Evolutionary conservation across 2,329 filamentous ascomycete species (phyloP).

Genomic region (Ophiostoma sp.): DNA sequence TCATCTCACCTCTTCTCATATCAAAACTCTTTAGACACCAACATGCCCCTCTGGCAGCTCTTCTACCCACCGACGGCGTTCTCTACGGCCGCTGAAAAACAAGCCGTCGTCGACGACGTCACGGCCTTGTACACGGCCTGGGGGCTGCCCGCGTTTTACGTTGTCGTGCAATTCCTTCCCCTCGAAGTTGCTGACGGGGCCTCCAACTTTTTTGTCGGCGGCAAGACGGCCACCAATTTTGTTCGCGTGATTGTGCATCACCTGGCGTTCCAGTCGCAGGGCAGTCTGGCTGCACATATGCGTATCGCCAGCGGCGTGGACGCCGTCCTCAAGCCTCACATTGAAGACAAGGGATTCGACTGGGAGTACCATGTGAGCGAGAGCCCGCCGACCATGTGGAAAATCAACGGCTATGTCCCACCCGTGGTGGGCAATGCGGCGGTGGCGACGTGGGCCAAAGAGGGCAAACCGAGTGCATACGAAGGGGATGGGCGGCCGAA

Average conservation of each 20-base stretch:
- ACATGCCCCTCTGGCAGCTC: conserved; percentile 48
- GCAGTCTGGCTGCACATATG: conserved; percentile 1
- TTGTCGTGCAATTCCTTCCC: conserved; percentile 43
- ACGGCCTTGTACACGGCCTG: conserved; percentile 35
- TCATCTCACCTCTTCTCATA: background rate
- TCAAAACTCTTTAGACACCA: background rate
- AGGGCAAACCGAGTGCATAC: conserved; percentile 18
- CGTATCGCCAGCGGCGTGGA: conserved; percentile 34
- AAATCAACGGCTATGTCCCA: conserved; percentile 39
- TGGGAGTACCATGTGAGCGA: conserved; percentile 48
- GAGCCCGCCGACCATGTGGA: conserved; percentile 47
- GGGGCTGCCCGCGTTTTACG: conserved; percentile 47
- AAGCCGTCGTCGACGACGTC: conserved; percentile 39
- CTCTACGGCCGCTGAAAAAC: conserved; percentile 34
- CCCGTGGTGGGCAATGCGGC: conserved; percentile 16
- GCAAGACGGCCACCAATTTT: conserved; percentile 22
- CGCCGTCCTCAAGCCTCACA: conserved; percentile 40
- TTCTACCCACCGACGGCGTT: conserved; percentile 43
- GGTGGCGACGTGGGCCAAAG: conserved; percentile 6
- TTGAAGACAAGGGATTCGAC: conserved; percentile 45
- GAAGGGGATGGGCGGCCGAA: background rate
- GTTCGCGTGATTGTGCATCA: conserved; percentile 27
- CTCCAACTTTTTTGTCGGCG: conserved; percentile 17
- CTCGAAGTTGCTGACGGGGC: conserved; percentile 27
- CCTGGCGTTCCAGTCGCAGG: conserved; percentile 24